Percentiles rank a stretch among this genome's conserved stretches.
Conservation (phyloP, 192 early-diverging fungal genomes). For the Obelidium mucronatum region DNA sequence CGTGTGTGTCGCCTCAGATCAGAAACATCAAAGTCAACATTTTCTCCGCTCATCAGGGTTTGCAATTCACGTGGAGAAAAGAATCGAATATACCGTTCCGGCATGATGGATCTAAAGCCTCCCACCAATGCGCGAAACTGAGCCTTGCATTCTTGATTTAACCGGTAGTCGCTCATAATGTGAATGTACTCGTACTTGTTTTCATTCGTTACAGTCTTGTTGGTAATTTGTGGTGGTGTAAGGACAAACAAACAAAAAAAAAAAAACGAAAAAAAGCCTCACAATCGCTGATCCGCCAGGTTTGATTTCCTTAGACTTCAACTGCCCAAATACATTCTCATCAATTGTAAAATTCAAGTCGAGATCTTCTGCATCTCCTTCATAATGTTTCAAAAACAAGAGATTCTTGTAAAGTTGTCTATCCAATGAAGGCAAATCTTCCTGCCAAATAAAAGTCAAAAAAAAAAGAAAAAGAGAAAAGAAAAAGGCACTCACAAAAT, state of each 20-base stretch:
- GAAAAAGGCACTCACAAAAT: conserved; percentile 31
- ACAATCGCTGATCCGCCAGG: conserved; percentile 35
- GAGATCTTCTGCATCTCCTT: conserved; percentile 51
- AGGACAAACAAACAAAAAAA: not conserved
- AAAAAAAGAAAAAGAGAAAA: conserved; percentile 2
- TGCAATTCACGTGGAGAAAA: conserved; percentile 40
- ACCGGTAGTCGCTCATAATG: conserved; percentile 36
- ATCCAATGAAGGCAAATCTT: conserved; percentile 57
- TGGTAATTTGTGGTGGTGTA: not conserved
- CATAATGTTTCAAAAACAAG: conserved; percentile 56
- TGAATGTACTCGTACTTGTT: conserved; percentile 45
- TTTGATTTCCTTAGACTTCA: conserved; percentile 44
- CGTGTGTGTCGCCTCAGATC: conserved; percentile 37
- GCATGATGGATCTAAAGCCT: conserved; percentile 42
- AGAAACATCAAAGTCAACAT: conserved; percentile 38
- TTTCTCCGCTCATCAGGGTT: conserved; percentile 41
- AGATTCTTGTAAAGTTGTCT: conserved; percentile 55
- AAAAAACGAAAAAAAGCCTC: not conserved
- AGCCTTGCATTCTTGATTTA: conserved; percentile 46
- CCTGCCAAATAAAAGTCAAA: conserved; percentile 25
- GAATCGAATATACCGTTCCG: conserved; percentile 37
- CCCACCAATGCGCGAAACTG: conserved; percentile 39
- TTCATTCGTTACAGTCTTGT: conserved; percentile 39
- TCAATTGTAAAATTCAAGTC: conserved; percentile 55
- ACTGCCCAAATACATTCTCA: conserved; percentile 46